A percentile compares a stretch with the other conserved stretches of the same genome.
Evolutionary conservation across 768 basidiomycete species (phyloP).

Genomic region (Leccinum subgranulosum): DNA sequence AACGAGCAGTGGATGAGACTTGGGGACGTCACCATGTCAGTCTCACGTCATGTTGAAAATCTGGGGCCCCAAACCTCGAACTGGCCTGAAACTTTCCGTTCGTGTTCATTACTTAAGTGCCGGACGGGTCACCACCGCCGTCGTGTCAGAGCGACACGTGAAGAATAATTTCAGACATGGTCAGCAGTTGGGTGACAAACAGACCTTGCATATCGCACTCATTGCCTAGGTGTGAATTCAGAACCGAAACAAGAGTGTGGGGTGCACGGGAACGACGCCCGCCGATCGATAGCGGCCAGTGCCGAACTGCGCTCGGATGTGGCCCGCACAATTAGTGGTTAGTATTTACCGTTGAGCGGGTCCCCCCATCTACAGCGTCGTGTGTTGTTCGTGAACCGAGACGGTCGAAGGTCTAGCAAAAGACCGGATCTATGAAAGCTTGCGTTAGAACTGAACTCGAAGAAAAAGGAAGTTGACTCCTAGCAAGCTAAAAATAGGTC

Average conservation of each 20-base stretch:
- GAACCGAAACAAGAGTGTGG: background rate
- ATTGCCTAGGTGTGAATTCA: background rate
- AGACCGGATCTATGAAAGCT: background rate
- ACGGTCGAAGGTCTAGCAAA: background rate
- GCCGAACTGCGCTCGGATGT: background rate
- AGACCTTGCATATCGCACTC: background rate
- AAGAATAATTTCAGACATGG: background rate
- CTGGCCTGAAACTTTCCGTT: background rate
- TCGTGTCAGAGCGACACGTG: background rate
- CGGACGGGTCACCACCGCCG: background rate
- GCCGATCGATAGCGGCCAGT: background rate
- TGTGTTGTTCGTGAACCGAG: background rate
- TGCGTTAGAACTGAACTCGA: background rate
- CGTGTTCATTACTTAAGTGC: background rate
- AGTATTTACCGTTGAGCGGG: background rate
- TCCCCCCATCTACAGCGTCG: too few relatives aligned
- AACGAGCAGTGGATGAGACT: background rate
- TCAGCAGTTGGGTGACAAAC: background rate
- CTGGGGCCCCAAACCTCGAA: background rate
- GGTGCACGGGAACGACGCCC: background rate
- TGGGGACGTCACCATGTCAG: background rate
- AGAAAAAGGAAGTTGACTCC: background rate
- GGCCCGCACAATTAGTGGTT: background rate
- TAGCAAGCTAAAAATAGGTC: background rate
- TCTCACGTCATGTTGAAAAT: background rate